Conservation (phyloP, 176 grass and related monocot species). For the Oryza coarctata region DNA sequence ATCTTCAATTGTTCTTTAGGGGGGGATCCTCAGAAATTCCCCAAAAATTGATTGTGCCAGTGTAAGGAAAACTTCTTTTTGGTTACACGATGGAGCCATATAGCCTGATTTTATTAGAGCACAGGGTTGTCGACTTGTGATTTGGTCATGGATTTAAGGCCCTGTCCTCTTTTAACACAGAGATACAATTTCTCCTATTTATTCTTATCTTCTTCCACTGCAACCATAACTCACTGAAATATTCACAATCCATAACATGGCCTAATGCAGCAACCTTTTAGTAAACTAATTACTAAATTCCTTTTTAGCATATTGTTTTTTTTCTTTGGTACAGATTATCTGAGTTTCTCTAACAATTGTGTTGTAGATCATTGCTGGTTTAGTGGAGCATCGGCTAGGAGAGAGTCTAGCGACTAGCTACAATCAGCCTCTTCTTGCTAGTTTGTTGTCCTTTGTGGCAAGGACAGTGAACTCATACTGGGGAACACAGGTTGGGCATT, state of each 20-base stretch:
- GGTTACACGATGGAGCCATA: background rate
- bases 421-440: constrained; percentile 78
- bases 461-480: constrained; percentile 93
- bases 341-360: constrained; percentile 25
- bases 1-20: background rate
- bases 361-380: constrained; percentile 83
- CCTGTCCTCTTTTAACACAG: background rate
- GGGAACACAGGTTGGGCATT: constrained; percentile 88
- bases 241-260: constrained; percentile 11
- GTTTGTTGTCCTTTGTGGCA: constrained; percentile 75
- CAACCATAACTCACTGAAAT: background rate
- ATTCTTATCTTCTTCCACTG: background rate
- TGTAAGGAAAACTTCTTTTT: constrained; percentile 3
- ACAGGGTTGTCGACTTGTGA: too few relatives aligned
- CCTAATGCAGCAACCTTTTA: background rate
- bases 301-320: background rate
- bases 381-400: constrained; percentile 87
- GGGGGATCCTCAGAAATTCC: background rate
- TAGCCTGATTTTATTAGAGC: background rate
- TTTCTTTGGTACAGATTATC: constrained; percentile 2
- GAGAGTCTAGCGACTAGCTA: constrained; percentile 74
- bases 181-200: background rate
- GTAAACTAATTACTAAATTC: constrained; percentile 24
- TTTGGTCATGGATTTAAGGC: background rate
- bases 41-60: background rate